Conservation (phyloP, 805 yeast species). For the Myxozyma nipponensis region DNA sequence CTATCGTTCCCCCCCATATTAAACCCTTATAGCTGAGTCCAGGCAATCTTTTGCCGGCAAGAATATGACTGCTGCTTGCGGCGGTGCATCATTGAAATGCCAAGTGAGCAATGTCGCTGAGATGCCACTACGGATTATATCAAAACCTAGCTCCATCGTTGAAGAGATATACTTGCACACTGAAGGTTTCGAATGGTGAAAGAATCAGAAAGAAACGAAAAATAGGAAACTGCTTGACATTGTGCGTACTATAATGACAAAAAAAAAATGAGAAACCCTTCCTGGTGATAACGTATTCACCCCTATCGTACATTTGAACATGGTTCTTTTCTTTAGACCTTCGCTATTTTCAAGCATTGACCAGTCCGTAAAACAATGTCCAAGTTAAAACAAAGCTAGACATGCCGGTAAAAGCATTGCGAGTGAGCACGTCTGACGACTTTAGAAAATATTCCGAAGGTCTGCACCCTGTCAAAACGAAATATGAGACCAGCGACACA, state of each 20-base stretch:
- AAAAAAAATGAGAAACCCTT: not conserved
- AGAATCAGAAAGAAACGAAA: not conserved
- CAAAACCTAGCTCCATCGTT: too few relatives aligned
- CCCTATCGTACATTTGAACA: too few relatives aligned
- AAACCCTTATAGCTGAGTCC: too few relatives aligned
- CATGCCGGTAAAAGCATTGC: constrained; percentile 46
- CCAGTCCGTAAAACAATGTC: constrained; percentile 44
- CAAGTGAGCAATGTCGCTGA: too few relatives aligned
- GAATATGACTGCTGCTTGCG: too few relatives aligned
- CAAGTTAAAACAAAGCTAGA: constrained; percentile 56
- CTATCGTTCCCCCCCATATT: too few relatives aligned
- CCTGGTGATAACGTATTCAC: not conserved
- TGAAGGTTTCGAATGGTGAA: too few relatives aligned
- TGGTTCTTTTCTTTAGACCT: too few relatives aligned
- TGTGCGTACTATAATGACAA: not conserved
- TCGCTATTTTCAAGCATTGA: constrained; percentile 25
- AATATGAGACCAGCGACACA: constrained; percentile 25
- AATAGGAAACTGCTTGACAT: not conserved
- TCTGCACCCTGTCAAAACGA: constrained; percentile 37
- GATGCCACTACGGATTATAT: too few relatives aligned
- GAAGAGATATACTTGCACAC: too few relatives aligned
- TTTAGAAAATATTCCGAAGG: constrained; percentile 42
- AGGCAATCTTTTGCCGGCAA: too few relatives aligned
- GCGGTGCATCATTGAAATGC: not conserved
- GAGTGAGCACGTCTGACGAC: constrained; percentile 44